Evolutionary conservation across 305 asterid species (phyloP).

Genomic region (Striga hermonthica): DNA sequence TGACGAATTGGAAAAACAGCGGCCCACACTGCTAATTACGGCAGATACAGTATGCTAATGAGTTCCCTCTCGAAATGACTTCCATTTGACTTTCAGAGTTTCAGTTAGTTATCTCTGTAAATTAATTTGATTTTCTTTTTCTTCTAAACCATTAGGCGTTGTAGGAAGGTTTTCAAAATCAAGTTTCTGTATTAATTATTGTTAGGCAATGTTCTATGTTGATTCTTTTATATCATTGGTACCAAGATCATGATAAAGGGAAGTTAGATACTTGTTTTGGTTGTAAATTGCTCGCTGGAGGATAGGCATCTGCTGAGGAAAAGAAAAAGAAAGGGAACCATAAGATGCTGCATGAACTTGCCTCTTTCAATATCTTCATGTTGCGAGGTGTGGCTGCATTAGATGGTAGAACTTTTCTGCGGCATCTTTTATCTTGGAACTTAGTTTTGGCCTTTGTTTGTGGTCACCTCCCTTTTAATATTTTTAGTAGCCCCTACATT

Average conservation of each 20-base stretch:
- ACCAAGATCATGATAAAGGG: background rate
- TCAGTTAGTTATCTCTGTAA: background rate
- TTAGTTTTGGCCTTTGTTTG: background rate
- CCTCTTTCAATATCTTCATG: too few relatives aligned
- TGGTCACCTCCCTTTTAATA: background rate
- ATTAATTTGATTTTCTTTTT: background rate
- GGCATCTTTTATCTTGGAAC: background rate
- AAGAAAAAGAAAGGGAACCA: background rate
- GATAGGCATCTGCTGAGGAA: background rate
- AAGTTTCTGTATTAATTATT: slow-evolving; percentile 17
- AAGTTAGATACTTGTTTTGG: background rate
- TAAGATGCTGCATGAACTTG: background rate
- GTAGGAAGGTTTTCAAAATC: slow-evolving; percentile 10
- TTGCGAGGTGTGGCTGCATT: background rate
- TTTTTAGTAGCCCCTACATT: background rate
- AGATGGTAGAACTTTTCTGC: background rate
- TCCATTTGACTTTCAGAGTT: background rate
- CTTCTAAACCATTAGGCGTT: background rate
- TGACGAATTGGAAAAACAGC: slow-evolving; percentile 33
- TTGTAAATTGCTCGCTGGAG: background rate
- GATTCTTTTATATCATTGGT: background rate
- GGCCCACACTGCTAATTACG: slow-evolving; percentile 66
- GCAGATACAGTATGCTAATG: slow-evolving; percentile 73
- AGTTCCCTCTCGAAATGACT: slow-evolving; percentile 10
- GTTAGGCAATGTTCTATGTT: slow-evolving; percentile 9